Base-by-base conservation (phyloP, 2,329 filamentous ascomycete species). In the Orbilia quercus region DNA sequence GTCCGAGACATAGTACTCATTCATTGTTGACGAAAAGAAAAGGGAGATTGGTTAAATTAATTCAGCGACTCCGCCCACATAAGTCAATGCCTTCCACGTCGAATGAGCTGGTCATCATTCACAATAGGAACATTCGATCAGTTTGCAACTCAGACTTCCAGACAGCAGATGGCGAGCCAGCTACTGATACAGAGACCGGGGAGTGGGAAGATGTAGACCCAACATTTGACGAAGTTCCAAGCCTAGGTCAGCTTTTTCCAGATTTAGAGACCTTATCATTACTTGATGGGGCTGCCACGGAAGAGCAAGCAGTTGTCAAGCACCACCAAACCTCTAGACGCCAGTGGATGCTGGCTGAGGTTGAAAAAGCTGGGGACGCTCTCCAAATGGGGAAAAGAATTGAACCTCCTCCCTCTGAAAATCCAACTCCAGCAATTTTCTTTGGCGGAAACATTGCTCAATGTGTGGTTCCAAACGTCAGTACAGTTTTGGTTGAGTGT, bases 141-240 rank as follows among this genome's bases (percentile, higher is more conserved):
- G n/a, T n/a, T n/a, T n/a, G n/a, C n/a, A n/a, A n/a, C n/a, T n/a
- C n/a, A n/a, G n/a, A n/a, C n/a, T n/a, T n/a, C n/a, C n/a, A n/a
- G n/a, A n/a, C n/a, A n/a, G n/a, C n/a, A n/a, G 42, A 22, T 45
- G 5, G 16, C 42, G 9, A 45, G 16, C 9, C 18, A 9, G 11
- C 16, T 54, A 38, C 2, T 14, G 16, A 38, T 38, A 14, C 28
- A 16, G 18, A 36, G n/a, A 7, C 4, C 18, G 4, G 51, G 42
- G 51, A 45, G 11, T 58, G 53, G 53, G 38, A 44, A 31, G 53
- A 58, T 18, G 53, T 58, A 12, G 38, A 58, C n/a, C 53, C 53
- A 18, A n/a, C 31, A 4, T 4, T 16, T 3, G 53, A 45, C 22
- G 25, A 25, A 5, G 16, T 58, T 20, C 11, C 12, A 25, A 36